These are phyloP conservation scores for Teunomyces panamensis DNA, from an alignment of 805 yeast species.

Conservation along the genomic window DNA sequence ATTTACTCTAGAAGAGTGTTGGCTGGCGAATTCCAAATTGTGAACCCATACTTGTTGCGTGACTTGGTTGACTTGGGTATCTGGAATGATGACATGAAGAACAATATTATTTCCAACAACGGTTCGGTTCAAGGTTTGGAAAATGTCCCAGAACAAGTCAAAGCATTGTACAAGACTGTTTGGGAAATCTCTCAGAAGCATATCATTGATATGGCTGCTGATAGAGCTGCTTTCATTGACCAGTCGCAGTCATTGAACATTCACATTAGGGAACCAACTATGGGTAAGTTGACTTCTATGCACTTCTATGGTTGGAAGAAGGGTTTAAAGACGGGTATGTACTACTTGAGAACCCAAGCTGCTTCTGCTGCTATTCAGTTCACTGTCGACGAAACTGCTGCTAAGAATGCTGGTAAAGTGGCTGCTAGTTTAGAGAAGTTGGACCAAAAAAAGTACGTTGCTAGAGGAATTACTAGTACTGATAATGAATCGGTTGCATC, in stretches of 20 bases:
- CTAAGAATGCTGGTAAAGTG: constrained; percentile 36
- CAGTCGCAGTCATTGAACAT: constrained; percentile 94
- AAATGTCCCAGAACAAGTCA: constrained; percentile 52
- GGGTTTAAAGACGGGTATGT: constrained; percentile 98
- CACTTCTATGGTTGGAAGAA: constrained; percentile 99
- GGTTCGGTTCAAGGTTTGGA: constrained; percentile 58
- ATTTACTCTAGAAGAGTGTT: constrained; percentile 61
- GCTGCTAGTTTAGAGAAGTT: constrained; percentile 38
- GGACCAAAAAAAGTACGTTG: constrained; percentile 36
- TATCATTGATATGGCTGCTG: constrained; percentile 45
- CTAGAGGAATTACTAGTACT: constrained; percentile 13
- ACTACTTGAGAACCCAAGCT: constrained; percentile 90
- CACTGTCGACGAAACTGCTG: constrained; percentile 47
- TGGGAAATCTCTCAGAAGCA: constrained; percentile 62
- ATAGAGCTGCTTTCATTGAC: constrained; percentile 72
- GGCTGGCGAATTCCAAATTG: constrained; percentile 64
- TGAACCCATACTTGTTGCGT: constrained; percentile 55
- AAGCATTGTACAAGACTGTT: constrained; percentile 55
- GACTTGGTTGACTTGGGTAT: constrained; percentile 58
- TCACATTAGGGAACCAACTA: constrained; percentile 84
- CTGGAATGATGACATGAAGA: constrained; percentile 58
- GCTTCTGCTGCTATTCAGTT: constrained; percentile 97
- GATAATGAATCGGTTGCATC: constrained; percentile 8
- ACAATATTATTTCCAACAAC: constrained; percentile 52
- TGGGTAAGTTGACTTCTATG: constrained; percentile 96